Evolutionary conservation across 2,329 filamentous ascomycete genomes (phyloP).

Genomic region (Helotiales sp.): DNA sequence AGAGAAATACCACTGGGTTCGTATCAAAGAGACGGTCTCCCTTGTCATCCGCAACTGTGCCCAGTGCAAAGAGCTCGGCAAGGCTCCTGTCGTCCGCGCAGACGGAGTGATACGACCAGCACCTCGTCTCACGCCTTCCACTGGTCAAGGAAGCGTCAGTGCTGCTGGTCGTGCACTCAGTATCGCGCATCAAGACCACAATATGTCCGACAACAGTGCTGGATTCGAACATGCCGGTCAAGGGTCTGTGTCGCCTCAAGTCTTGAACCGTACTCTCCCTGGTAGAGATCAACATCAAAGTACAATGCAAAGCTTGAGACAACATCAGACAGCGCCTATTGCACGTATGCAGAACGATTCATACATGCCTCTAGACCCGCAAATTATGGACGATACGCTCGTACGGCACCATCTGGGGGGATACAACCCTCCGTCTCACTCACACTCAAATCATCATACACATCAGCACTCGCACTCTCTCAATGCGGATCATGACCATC

Average conservation of each 20-base stretch:
- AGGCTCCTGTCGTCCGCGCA: conserved; percentile 51
- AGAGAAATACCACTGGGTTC: conserved; percentile 94
- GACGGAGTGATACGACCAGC: conserved; percentile 35
- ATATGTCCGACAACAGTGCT: not conserved
- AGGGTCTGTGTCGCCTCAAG: conserved; percentile 42
- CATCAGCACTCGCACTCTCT: conserved; percentile 20
- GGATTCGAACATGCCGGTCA: conserved; percentile 34
- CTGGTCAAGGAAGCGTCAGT: conserved; percentile 27
- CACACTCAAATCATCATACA: conserved; percentile 13
- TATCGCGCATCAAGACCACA: conserved; percentile 28
- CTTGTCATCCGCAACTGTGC: conserved; percentile 90
- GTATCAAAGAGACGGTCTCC: conserved; percentile 96
- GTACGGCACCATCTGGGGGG: conserved; percentile 49
- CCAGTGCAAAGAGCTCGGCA: conserved; percentile 83
- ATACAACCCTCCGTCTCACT: conserved; percentile 24
- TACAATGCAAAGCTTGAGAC: conserved; percentile 39
- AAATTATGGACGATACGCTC: conserved; percentile 57
- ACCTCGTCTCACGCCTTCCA: conserved; percentile 15
- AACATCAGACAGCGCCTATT: conserved; percentile 24
- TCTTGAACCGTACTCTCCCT: conserved; percentile 39
- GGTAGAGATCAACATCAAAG: conserved; percentile 20
- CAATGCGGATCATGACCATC: conserved; percentile 13
- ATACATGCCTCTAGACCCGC: conserved; percentile 62
- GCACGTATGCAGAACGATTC: conserved; percentile 33
- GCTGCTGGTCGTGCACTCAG: conserved; percentile 37